These are phyloP conservation scores for Lobosporangium transversale DNA, from an alignment of 192 early-diverging fungal genomes.

Conservation along the genomic window DNA sequence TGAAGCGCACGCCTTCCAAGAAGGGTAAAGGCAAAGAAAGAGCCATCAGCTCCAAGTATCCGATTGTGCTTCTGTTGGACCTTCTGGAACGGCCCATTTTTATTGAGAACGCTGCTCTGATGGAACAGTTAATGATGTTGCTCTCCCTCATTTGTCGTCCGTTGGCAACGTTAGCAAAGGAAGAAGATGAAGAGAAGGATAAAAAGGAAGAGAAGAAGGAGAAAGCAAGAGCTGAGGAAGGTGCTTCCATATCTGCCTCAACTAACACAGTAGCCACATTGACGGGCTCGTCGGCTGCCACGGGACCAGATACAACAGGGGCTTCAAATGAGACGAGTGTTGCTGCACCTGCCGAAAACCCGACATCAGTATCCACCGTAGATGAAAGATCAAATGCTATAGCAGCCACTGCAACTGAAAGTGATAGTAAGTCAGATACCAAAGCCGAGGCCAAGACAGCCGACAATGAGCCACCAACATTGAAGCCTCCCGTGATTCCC, in stretches of 20 bases:
- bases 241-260: slow-evolving; percentile 7
- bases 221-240: slow-evolving; percentile 2
- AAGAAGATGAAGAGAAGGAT: slow-evolving; percentile 58
- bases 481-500: slow-evolving; percentile 84
- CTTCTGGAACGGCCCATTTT: slow-evolving; percentile 88
- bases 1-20: slow-evolving; percentile 62
- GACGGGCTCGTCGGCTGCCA: no score
- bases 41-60: slow-evolving; percentile 61
- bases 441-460: slow-evolving; percentile 36
- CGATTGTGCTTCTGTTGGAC: slow-evolving; percentile 83
- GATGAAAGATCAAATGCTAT: no score
- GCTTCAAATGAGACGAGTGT: neutral
- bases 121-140: slow-evolving; percentile 91
- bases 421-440: slow-evolving; percentile 3
- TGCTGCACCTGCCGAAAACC: neutral
- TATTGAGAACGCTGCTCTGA: slow-evolving; percentile 78
- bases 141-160: slow-evolving; percentile 83
- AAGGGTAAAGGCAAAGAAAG: slow-evolving; percentile 75
- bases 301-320: neutral
- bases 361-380: neutral
- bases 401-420: slow-evolving; percentile 10
- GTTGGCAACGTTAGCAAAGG: slow-evolving; percentile 71
- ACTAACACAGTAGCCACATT: neutral
- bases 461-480: slow-evolving; percentile 47
- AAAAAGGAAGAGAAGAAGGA: slow-evolving; percentile 33